Percentiles rank a stretch among this genome's conserved stretches.
Evolutionary conservation across 306 rosid species (phyloP).

Genomic region (Glycyrrhiza uralensis): DNA sequence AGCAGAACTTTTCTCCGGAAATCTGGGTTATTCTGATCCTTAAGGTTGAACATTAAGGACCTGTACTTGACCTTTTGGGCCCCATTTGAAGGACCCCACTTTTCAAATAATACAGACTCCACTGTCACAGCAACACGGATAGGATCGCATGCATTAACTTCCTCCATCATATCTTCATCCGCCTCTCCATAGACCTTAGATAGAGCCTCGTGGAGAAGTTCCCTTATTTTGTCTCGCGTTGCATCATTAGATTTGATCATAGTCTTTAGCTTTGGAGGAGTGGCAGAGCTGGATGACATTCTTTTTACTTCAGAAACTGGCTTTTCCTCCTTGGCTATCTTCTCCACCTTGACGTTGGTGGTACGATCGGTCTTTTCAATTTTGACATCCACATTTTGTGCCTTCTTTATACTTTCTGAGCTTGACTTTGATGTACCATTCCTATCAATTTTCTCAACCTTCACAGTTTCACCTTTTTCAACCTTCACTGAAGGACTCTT

Average conservation of each 20-base stretch:
- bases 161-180: constrained; percentile 47
- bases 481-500: constrained; percentile 55
- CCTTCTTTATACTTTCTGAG: constrained; percentile 40
- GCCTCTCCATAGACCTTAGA: constrained; percentile 70
- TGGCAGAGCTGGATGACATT: constrained; percentile 35
- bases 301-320: constrained; percentile 44
- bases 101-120: constrained; percentile 80
- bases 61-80: constrained; percentile 87
- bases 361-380: constrained; percentile 41
- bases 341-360: constrained; percentile 63
- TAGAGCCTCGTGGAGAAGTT: constrained; percentile 70
- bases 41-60: constrained; percentile 85
- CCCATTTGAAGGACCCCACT: constrained; percentile 92
- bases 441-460: constrained; percentile 53
- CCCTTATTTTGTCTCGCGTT: constrained; percentile 74
- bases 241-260: constrained; percentile 73
- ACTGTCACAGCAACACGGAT: constrained; percentile 83
- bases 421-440: constrained; percentile 45
- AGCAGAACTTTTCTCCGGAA: constrained; percentile 89
- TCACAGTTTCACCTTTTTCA: constrained; percentile 57
- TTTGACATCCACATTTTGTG: constrained; percentile 40
- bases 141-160: constrained; percentile 69
- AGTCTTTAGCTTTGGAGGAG: constrained; percentile 65
- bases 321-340: constrained; percentile 50
- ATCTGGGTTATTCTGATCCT: constrained; percentile 90